These are phyloP conservation scores for Daldinia concentrica DNA, from an alignment of 495 filamentous ascomycete species.

Conservation along the genomic window DNA sequence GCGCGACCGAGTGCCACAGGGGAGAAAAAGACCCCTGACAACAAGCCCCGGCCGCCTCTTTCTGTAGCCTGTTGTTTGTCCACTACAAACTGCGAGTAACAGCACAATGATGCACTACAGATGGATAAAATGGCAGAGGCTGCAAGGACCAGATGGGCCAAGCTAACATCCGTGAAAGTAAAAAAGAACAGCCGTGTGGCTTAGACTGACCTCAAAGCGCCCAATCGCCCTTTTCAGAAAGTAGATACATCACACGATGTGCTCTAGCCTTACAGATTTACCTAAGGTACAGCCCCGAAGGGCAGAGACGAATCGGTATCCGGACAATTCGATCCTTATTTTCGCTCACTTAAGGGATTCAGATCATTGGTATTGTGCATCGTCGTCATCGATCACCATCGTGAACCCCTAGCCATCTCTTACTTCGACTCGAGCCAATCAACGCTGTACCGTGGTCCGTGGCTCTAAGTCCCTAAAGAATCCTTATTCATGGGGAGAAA, in stretches of 20 bases:
- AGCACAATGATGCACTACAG: not conserved
- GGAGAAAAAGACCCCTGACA: not conserved
- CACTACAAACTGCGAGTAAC: not conserved
- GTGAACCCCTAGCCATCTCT: not conserved
- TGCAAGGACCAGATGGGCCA: conserved; percentile 16
- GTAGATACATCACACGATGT: conserved; percentile 7
- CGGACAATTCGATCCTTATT: not conserved
- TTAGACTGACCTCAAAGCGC: conserved; percentile 29
- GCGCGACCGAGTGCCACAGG: conserved; percentile 29
- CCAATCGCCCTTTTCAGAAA: not conserved
- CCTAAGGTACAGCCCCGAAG: not conserved
- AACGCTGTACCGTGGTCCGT: not conserved
- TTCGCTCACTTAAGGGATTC: not conserved
- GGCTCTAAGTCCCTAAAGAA: not conserved
- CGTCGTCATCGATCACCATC: conserved; percentile 2
- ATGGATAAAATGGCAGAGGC: conserved; percentile 35
- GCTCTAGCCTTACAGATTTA: not conserved
- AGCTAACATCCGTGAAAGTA: conserved; percentile 15
- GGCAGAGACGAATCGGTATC: not conserved
- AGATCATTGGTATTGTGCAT: not conserved
- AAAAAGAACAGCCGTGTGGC: conserved; percentile 25
- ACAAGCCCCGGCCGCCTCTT: conserved; percentile 20
- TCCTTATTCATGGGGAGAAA: conserved; percentile 14
- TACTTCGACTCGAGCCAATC: not conserved
- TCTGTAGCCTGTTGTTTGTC: conserved; percentile 12